A percentile compares a stretch with the other conserved stretches of the same genome.
These are phyloP conservation scores for Candida verbasci DNA, from an alignment of 805 yeast species.

Conservation along the genomic window DNA sequence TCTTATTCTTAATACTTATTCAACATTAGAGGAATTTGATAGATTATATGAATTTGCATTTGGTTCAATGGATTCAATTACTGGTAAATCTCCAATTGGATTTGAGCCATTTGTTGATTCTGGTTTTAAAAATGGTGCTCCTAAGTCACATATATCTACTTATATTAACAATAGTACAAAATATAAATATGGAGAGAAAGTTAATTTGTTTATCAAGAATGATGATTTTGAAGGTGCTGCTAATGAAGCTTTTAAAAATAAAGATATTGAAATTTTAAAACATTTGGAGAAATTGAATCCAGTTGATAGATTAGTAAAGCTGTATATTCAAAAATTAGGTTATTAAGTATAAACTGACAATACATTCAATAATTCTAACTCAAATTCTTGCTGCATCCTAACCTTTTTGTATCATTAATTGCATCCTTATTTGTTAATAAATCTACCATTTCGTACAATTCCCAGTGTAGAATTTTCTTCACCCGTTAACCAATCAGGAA, in stretches of 20 bases:
- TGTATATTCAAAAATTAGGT: conserved; percentile 23
- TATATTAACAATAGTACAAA: conserved; percentile 53
- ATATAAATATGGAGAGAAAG: conserved; percentile 41
- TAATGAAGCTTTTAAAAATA: conserved; percentile 42
- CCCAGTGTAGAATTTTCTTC: conserved; percentile 61
- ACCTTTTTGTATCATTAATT: too few relatives aligned
- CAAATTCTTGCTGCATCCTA: too few relatives aligned
- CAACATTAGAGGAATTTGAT: conserved; percentile 28
- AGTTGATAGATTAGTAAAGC: conserved; percentile 12
- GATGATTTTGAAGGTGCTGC: conserved; percentile 49
- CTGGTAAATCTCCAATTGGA: conserved; percentile 67
- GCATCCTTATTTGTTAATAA: conserved; percentile 8
- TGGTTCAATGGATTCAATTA: too few relatives aligned
- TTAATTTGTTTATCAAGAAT: conserved; percentile 49
- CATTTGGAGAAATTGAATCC: conserved; percentile 6
- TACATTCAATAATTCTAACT: too few relatives aligned
- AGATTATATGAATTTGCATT: conserved; percentile 28
- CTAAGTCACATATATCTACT: conserved; percentile 52
- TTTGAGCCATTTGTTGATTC: conserved; percentile 59
- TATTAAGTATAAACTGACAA: too few relatives aligned
- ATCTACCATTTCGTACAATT: conserved; percentile 14
- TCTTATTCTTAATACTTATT: conserved; percentile 25
- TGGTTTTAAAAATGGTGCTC: conserved; percentile 46
- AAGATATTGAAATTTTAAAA: conserved; percentile 27
- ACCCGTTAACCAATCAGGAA: conserved; percentile 80